These are phyloP conservation scores for Daldinia concentrica DNA, from an alignment of 495 filamentous ascomycete genomes.

Conservation along the genomic window DNA sequence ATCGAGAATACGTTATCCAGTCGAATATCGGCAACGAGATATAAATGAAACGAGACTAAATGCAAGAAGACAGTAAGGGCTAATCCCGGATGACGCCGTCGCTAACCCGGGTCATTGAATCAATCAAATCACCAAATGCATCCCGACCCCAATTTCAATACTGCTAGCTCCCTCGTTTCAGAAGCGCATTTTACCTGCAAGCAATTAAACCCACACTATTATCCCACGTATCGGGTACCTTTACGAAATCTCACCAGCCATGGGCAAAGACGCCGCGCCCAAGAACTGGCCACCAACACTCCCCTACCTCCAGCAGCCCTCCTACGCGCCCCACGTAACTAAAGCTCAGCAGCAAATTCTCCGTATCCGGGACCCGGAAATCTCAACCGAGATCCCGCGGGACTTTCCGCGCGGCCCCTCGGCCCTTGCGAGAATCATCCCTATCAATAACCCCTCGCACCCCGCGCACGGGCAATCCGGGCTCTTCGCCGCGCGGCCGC, in stretches of 20 bases:
- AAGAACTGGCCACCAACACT: slow-evolving; percentile 67
- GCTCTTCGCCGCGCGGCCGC: slow-evolving; percentile 68
- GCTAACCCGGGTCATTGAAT: neutral
- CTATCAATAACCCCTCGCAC: slow-evolving; percentile 63
- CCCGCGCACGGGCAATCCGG: slow-evolving; percentile 72
- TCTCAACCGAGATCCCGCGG: slow-evolving; percentile 47
- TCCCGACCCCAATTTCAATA: neutral
- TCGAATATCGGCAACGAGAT: no score
- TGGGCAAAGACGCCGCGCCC: slow-evolving; percentile 48
- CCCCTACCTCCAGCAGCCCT: slow-evolving; percentile 61
- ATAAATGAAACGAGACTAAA: no score
- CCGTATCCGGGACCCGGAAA: slow-evolving; percentile 45
- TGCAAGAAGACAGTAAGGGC: neutral
- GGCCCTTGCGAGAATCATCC: slow-evolving; percentile 60
- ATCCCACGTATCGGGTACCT: neutral
- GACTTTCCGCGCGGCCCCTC: slow-evolving; percentile 55
- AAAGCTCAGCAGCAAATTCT: slow-evolving; percentile 50
- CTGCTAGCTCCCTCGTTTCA: no score
- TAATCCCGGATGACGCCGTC: neutral
- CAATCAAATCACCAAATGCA: neutral
- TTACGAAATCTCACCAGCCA: slow-evolving; percentile 3
- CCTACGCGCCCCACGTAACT: slow-evolving; percentile 58
- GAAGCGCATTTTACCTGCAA: neutral
- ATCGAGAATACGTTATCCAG: no score
- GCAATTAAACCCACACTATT: neutral